Evolutionary conservation across 1,139 yeast species (phyloP), one percentile per base, ranked within the genome.

Genomic region (Taiozyma sp.): DNA sequence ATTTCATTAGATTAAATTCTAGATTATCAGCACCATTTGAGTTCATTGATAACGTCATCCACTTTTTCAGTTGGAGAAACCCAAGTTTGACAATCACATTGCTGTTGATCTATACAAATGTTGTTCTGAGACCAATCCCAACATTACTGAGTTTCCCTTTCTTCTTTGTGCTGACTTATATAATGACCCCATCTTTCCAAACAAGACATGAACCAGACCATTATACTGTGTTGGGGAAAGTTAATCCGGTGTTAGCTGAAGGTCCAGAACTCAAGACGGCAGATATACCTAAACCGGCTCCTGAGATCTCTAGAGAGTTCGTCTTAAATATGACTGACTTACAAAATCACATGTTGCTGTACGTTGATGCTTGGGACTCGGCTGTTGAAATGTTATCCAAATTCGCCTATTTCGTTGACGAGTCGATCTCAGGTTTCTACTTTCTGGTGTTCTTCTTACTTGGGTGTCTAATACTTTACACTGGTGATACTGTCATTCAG

Each of bases 231-330:
- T 48, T 69, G n/a, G 54, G 70, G 16, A 73, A 67, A 16, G 21
- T 24, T 37, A 37, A 37, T 37, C 41, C 84, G 6, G 65, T 74
- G 0, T 83, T 88, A 3, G 75, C 85, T 2, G 69, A 68, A 9
- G 85, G 83, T 0, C 80, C 81, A 2, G 72, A 79, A 0, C 59
- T 86, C 43, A 66, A 71, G 45, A 69, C 70, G 9, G 41, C 41
- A 37, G 46, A 50, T 1, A 42, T 41, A 7, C 72, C 78, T 14
- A 80, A 79, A 53, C 95, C 96, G 0, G 87, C 84, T 3, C 88
- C 93, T 2, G 89, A 88, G 63, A 74, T 87, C 47, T 83, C 93
- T 21, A 75, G 88, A 49, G 96, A 89, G 64, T 89, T 88, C 63
- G 69, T 85, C 29, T 67, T 89, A 54, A 89, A 89, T 64, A 71